Evolutionary conservation across 129 eudicot genomes (phyloP).

Genomic region (Chrysanthemum makinoi): DNA sequence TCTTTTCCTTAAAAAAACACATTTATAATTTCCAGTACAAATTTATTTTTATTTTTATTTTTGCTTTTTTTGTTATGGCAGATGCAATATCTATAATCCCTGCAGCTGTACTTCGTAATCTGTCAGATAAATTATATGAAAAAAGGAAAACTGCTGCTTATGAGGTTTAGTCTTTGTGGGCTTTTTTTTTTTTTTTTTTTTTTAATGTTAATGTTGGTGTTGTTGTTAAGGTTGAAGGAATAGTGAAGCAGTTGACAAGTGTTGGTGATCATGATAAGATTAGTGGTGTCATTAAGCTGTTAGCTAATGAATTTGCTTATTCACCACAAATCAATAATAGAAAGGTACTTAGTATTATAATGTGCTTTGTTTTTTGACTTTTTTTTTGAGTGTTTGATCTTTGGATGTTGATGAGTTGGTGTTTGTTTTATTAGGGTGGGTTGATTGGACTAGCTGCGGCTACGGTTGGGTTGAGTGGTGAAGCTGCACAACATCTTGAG

Average conservation of each 20-base stretch:
- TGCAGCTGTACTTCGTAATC: conserved; percentile 78
- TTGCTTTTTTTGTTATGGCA: conserved; percentile 52
- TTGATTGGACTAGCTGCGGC: conserved; percentile 95
- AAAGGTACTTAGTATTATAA: conserved; percentile 30
- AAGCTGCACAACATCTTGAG: conserved; percentile 94
- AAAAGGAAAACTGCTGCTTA: conserved; percentile 91
- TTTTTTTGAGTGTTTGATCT: neutral
- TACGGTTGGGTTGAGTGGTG: conserved; percentile 84
- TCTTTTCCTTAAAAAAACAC: no score
- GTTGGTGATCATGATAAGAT: conserved; percentile 80
- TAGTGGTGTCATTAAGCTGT: conserved; percentile 67
- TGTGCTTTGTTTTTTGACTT: no score
- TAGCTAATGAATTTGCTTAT: conserved; percentile 67
- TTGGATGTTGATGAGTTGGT: no score
- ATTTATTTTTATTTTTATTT: no score
- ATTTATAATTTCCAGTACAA: no score
- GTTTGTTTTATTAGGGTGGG: conserved; percentile 63
- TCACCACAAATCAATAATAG: conserved; percentile 86
- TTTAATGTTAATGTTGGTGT: no score
- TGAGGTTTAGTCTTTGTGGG: conserved; percentile 45
- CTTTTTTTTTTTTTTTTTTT: no score
- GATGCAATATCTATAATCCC: conserved; percentile 73
- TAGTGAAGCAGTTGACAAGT: conserved; percentile 75
- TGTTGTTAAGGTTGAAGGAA: conserved; percentile 67
- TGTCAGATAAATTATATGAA: conserved; percentile 86